Percentiles rank a stretch among this genome's conserved stretches.
Conservation (phyloP, 192 early-diverging fungal genomes). For the Piromyces sp. region DNA sequence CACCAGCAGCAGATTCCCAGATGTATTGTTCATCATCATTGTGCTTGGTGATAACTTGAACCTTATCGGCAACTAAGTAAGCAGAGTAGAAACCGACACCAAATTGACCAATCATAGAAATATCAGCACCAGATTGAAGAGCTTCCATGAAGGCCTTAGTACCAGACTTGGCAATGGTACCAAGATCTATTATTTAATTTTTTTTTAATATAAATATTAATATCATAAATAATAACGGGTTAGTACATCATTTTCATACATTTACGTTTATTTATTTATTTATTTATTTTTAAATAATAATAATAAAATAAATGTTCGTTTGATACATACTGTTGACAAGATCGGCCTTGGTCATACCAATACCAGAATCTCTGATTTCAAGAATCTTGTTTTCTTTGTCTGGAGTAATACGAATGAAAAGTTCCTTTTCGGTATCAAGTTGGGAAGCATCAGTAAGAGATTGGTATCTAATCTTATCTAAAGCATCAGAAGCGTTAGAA, state of each 20-base stretch:
- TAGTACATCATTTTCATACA: too few species aligned
- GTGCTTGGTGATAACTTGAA: conserved; percentile 89
- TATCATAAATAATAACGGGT: too few species aligned
- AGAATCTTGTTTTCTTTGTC: conserved; percentile 75
- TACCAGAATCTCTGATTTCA: conserved; percentile 74
- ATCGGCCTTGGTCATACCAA: conserved; percentile 91
- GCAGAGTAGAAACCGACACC: conserved; percentile 99
- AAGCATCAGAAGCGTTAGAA: conserved; percentile 84
- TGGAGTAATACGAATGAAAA: conserved; percentile 86
- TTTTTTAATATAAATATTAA: too few species aligned
- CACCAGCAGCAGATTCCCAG: conserved; percentile 4
- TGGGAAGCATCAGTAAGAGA: conserved; percentile 79
- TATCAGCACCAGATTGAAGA: conserved; percentile 83
- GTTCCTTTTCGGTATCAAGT: conserved; percentile 80
- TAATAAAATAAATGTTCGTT: neutral
- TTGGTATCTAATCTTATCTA: conserved; percentile 98
- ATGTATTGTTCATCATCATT: conserved; percentile 94
- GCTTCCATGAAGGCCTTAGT: conserved; percentile 99
- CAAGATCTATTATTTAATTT: conserved; percentile 39
- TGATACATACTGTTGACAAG: conserved; percentile 61
- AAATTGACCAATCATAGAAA: conserved; percentile 99
- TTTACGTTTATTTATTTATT: too few species aligned
- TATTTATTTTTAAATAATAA: too few species aligned
- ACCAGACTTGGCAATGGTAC: conserved; percentile 99
- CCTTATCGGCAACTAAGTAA: conserved; percentile 90